Evolutionary conservation across 352 stramenopile species (phyloP), one percentile per base, ranked within the genome.

Genomic region (Globisporangium barbulae): DNA sequence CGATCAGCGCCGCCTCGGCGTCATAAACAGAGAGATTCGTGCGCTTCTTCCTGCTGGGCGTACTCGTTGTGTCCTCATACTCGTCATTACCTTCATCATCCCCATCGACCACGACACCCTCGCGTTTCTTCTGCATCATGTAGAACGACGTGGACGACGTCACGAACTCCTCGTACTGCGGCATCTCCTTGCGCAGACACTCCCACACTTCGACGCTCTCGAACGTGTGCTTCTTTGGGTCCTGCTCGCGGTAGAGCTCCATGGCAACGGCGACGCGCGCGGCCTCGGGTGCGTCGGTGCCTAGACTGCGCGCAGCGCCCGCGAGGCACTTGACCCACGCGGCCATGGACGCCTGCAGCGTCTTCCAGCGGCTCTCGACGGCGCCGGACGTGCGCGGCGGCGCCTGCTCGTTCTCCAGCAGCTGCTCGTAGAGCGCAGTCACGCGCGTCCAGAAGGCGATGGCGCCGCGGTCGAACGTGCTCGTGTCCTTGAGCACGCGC

Each of bases 361-460:
- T 59, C 59, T 65, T 65, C 59, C 59, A 65, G 59, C 49, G 59
- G 21, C 35, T 57, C 59, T 65, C 59, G 19, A 57, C 49, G 8
- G 59, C 59, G 5, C 48, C 52, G 3, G 33, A 12, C 8, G 59
- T 65, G 33, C 59, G 59, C 10, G 59, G 59, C 10, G 59, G 48
- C 17, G 59, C 59, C 8, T 59, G 48, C 22, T 39, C 41, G 49
- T 53, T 41, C 22, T 25, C 25, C 17, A 65, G 48, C 13, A 59
- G 22, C 22, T 49, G 31, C 25, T 41, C 59, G 59, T 53, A 59
- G 47, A 59, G 48, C n/a, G 37, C 37, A 9, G 48, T 37, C 17
- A 65, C 59, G 49, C 59, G 35, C 33, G 30, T 30, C 59, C 59
- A 65, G 39, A 65, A 65, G 13, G 49, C 48, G 21, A 21, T 44